Evolutionary conservation across 257 asterid species (phyloP).

Genomic region (Anisodus acutangulus): DNA sequence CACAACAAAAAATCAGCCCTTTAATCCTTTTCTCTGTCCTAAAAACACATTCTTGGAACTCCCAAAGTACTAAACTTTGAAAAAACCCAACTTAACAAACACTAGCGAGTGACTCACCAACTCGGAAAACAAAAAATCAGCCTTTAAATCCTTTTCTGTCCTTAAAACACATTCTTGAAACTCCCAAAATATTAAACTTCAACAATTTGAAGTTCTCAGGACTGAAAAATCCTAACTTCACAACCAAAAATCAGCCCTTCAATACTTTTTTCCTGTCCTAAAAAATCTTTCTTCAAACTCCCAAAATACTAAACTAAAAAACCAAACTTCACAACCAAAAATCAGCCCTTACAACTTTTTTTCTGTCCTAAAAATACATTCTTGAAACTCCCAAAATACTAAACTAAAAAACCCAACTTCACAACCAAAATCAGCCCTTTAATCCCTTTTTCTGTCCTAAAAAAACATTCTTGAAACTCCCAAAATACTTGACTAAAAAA

Average conservation of each 20-base stretch:
- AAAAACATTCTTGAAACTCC: slow-evolving; percentile 19
- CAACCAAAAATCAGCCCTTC: no score
- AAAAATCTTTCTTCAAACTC: background rate
- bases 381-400: slow-evolving; percentile 1
- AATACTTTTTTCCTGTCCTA: no score
- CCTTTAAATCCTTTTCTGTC: no score
- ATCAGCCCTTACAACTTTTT: background rate
- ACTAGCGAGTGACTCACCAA: no score
- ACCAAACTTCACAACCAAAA: background rate
- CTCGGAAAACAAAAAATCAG: no score
- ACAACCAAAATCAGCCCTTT: slow-evolving; percentile 14
- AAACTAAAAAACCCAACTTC: background rate
- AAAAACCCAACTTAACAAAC: background rate
- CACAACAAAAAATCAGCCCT: slow-evolving; percentile 24
- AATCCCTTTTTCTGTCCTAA: background rate
- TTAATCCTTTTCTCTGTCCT: background rate
- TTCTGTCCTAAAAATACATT: background rate
- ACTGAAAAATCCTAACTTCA: background rate
- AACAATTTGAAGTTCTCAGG: no score
- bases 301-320: background rate
- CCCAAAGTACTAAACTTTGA: slow-evolving; percentile 2
- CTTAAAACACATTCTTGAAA: background rate
- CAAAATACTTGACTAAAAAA: background rate
- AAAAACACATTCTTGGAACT: slow-evolving; percentile 9
- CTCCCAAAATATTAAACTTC: background rate